Percentiles rank a stretch among this genome's conserved stretches.
phyloP scores from a whole-genome alignment of 1,284 basidiomycete species.

The Pseudozyma sp. region DNA sequence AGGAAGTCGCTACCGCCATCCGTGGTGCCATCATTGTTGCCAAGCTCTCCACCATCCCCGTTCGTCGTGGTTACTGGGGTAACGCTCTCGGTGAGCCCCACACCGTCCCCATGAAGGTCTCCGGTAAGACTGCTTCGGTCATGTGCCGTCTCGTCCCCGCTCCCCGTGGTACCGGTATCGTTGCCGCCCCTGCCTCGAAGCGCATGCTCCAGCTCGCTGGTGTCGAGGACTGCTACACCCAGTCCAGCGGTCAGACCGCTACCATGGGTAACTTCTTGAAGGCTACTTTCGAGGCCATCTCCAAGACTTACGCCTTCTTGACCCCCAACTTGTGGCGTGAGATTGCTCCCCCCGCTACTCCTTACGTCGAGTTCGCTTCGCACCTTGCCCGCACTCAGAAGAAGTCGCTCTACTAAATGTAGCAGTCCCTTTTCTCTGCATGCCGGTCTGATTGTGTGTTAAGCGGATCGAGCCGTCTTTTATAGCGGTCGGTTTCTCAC shows the following conservation, averaged over 20 bases:
- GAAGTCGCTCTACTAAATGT: constrained; percentile 58
- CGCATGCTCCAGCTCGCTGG: constrained; percentile 96
- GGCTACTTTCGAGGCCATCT: constrained; percentile 95
- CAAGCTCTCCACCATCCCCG: constrained; percentile 93
- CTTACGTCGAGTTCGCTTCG: constrained; percentile 67
- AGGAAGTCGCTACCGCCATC: constrained; percentile 99
- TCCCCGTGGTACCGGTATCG: constrained; percentile 97
- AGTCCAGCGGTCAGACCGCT: constrained; percentile 96
- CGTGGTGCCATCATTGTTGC: constrained; percentile 98
- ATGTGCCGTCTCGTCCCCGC: constrained; percentile 99
- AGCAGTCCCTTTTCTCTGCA: background rate
- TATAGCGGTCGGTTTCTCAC: background rate
- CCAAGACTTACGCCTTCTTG: constrained; percentile 96
- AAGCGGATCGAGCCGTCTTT: background rate
- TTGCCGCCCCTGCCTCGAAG: constrained; percentile 97
- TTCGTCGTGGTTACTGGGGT: constrained; percentile 99
- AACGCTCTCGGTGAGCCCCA: constrained; percentile 84
- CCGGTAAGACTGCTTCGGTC: constrained; percentile 98
- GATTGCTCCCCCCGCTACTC: constrained; percentile 80
- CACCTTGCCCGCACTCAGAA: constrained; percentile 66
- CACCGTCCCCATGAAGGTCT: constrained; percentile 98
- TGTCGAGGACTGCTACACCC: constrained; percentile 92
- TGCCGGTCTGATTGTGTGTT: constrained; percentile 4
- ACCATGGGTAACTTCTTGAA: constrained; percentile 99
- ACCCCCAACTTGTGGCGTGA: constrained; percentile 96